Evolutionary conservation across 1,284 basidiomycete genomes (phyloP).

Genomic region (Abortiporus biennis): DNA sequence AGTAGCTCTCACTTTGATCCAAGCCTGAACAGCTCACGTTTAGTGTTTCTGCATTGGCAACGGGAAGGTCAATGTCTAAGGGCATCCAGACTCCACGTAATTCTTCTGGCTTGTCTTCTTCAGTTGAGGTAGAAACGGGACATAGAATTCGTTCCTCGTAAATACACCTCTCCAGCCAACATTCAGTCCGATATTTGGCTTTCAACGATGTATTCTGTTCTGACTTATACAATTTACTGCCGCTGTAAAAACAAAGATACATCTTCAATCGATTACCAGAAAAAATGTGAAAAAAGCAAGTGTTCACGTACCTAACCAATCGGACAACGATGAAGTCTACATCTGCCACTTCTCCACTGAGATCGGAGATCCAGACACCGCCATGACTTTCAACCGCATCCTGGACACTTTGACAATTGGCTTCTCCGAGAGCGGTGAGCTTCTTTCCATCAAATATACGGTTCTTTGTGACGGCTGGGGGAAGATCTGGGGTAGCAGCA

Average conservation of each 20-base stretch:
- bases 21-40: constrained; percentile 66
- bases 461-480: constrained; percentile 2
- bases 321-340: constrained; percentile 65
- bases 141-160: constrained; percentile 62
- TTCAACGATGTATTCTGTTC: constrained; percentile 40
- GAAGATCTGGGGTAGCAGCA: not conserved
- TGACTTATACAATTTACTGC: constrained; percentile 51
- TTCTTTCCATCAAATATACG: constrained; percentile 45
- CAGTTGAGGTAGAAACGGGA: constrained; percentile 58
- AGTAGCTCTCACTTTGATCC: constrained; percentile 55
- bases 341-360: constrained; percentile 38
- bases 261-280: too few species aligned
- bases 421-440: constrained; percentile 61
- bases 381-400: constrained; percentile 52
- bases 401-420: constrained; percentile 46
- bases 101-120: too few species aligned
- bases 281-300: not conserved
- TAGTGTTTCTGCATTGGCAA: constrained; percentile 48
- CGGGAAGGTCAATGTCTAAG: too few species aligned
- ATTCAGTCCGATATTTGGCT: constrained; percentile 68
- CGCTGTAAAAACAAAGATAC: constrained; percentile 35
- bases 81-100: too few species aligned
- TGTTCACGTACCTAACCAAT: constrained; percentile 51
- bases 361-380: constrained; percentile 39
- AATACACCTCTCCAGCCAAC: constrained; percentile 76